Evolutionary conservation across 805 yeast species (phyloP), one percentile per base, ranked within the genome.

Genomic region (Blastobotrys americana): DNA sequence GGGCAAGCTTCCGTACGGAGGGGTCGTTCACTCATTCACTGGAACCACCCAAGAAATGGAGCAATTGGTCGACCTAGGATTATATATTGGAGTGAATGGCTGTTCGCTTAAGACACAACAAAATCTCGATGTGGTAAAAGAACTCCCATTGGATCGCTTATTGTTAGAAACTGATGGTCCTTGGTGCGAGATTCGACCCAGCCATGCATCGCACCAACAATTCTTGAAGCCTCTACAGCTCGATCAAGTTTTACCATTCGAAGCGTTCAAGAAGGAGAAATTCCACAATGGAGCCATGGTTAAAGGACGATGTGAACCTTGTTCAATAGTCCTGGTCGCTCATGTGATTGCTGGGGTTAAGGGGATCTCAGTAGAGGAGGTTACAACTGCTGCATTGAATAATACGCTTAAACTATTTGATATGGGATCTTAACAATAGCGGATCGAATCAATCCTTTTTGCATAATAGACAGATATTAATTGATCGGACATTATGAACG

Each of bases 161-260:
- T 64, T 90, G 72, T 74, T 93, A 6, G 99, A 93, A 60, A 90
- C 97, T 0, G 98, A 93, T 65, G 88, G 97, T 2, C 98, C 99
- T 1, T 93, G 98, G 98, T 93, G 99, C 67, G 97, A 89, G 58
- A 77, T 93, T 38, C 72, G 94, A 47, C 84, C 77, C 52, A 73
- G 93, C 6, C 96, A 87, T 60, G 86, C 87, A 2, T 75, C 93
- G 13, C 78, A 76, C 63, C 66, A 76, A 50, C 46, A 43, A 34
- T 72, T 68, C 49, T 59, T 88, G 23, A 15, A 27, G 33, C 36
- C 31, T 8, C 25, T 15, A 9, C 21, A 25, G 13, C 40, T 74
- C 73, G 39, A 47, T 6, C 40, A 39, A 6, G 45, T 51, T 19
- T 27, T 82, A 33, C 89, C 89, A 0, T 77, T 77, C 52, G 79